Conservation (phyloP, 202 grass and related monocot species). For the Panicum virgatum region DNA sequence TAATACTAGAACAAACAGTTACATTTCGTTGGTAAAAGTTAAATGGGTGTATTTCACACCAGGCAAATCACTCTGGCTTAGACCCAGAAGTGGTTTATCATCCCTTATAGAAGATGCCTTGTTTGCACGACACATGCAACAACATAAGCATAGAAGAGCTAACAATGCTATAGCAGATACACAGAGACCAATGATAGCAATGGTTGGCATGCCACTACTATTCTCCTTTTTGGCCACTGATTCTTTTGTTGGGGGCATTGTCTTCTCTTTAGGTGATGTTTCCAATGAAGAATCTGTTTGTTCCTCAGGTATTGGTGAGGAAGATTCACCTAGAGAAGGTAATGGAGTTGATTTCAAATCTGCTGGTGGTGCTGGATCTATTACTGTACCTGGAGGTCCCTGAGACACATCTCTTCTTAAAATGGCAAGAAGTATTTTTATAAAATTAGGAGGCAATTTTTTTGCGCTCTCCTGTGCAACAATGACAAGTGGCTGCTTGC, state of each 20-base stretch:
- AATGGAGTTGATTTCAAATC: conserved; percentile 27
- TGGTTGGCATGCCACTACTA: conserved; percentile 25
- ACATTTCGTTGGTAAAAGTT: background rate
- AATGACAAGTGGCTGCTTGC: conserved; percentile 37
- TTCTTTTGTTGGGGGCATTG: conserved; percentile 19
- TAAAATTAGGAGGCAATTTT: conserved; percentile 44
- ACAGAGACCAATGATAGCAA: conserved; percentile 36
- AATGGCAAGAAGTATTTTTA: conserved; percentile 37
- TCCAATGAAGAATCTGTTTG: background rate
- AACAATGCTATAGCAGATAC: conserved; percentile 40
- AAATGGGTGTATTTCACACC: conserved; percentile 20
- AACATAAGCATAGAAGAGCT: conserved; percentile 54
- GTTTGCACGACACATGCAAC: conserved; percentile 43
- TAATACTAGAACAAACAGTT: conserved; percentile 8
- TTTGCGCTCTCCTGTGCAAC: conserved; percentile 18
- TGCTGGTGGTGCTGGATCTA: background rate
- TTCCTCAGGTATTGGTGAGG: background rate
- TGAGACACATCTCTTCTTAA: conserved; percentile 44
- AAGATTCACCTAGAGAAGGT: conserved; percentile 24
- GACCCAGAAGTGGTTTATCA: conserved; percentile 49
- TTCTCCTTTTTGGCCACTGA: conserved; percentile 33
- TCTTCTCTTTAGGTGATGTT: conserved; percentile 29
- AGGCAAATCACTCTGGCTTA: conserved; percentile 54
- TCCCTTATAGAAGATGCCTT: conserved; percentile 34
- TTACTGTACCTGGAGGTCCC: conserved; percentile 18